A percentile compares a stretch with the other conserved stretches of the same genome.
Conservation (phyloP, 129 eudicot genomes). For the Kitagawia praeruptora region DNA sequence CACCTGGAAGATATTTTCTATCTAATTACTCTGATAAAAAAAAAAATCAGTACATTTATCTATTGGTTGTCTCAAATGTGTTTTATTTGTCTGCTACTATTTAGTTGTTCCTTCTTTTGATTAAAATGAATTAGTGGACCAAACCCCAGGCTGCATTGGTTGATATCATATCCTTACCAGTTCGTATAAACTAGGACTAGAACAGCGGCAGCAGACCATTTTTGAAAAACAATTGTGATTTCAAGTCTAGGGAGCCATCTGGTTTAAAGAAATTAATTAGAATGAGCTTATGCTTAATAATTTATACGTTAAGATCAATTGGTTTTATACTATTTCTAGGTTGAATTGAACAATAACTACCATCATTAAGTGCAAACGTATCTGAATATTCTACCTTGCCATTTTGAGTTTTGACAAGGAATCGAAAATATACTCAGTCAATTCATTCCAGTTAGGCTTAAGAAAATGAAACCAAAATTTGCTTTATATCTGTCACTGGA, state of each 20-base stretch:
- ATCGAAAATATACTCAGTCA: too few relatives aligned
- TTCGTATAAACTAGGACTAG: not conserved
- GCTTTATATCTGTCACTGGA: too few relatives aligned
- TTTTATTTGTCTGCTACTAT: conserved; percentile 1
- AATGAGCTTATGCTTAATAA: too few relatives aligned
- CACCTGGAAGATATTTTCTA: not conserved
- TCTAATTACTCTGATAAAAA: not conserved
- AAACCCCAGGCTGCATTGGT: not conserved
- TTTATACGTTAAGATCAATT: too few relatives aligned
- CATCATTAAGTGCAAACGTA: too few relatives aligned
- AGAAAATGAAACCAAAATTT: too few relatives aligned
- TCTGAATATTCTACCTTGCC: too few relatives aligned
- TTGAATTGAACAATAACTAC: too few relatives aligned
- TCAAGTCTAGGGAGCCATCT: not conserved
- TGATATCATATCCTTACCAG: not conserved
- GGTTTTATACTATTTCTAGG: too few relatives aligned
- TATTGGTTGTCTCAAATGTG: not conserved
- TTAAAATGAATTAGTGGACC: not conserved
- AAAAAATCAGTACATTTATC: not conserved
- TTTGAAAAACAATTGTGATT: too few relatives aligned
- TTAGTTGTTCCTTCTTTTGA: not conserved
- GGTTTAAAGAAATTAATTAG: not conserved
- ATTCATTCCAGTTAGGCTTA: too few relatives aligned
- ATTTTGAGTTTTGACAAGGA: too few relatives aligned
- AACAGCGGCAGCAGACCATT: not conserved